Base-by-base conservation (phyloP, 2,329 filamentous ascomycete species). In the Exophiala viscosa region DNA sequence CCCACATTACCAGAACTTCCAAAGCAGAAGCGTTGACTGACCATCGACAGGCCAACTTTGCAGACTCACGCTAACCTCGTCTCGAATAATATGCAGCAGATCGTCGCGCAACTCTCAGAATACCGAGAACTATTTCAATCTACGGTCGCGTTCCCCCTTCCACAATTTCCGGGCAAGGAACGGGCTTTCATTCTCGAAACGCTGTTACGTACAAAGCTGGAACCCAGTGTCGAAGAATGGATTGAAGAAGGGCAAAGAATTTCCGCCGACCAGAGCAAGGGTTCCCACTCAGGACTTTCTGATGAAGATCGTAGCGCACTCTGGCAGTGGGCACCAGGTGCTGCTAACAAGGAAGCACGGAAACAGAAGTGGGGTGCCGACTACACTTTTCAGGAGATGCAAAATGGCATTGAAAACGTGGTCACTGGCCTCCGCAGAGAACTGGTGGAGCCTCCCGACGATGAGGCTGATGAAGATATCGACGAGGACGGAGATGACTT, bases 151-250 rank as follows among this genome's bases (percentile, higher is more conserved):
- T 89, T 88, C 65, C 90, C 90, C 0, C 83, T 85, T 10, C 87
- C 88, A 2, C 84, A 84, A 67, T 93, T 82, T 70, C 90, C 83
- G 3, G 86, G 82, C 34, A 84, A 80, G 61, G 85, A 79, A 4
- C 83, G 88, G 54, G 82, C 87, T 67, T 64, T 66, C 44, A 76
- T 88, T 3, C 77, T 92, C 1, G 76, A 81, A 20, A 81, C 86
- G 62, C 76, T 95, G 2, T 75, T 95, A 31, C 85, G 89, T 35
- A 95, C 93, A 71, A 93, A 93, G 67, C 78, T 90, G 44, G 89
- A 93, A 60, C 88, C 88, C 0, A 78, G 82, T 18, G 84, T 90
- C 14, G 87, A 91, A 66, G 82, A 84, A 51, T 85, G 86, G 72
- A 83, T 92, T 20, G 80, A 83, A 17, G 74, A 83, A 46, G 86